Evolutionary conservation across 768 basidiomycete species (phyloP), one percentile per base, ranked within the genome.

Genomic region (Galerina marginata): DNA sequence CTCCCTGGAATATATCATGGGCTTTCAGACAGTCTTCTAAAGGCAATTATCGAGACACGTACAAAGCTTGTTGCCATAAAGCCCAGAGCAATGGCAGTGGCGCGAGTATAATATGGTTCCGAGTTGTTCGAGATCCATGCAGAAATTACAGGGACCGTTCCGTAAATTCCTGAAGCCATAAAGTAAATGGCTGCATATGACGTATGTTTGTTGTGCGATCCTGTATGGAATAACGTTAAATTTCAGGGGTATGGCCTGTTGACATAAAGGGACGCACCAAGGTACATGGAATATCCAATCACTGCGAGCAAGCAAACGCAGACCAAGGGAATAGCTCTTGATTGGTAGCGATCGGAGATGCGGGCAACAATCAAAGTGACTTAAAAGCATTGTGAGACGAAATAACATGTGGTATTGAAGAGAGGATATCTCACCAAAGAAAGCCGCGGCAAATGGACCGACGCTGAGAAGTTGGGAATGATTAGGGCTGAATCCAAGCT

Each of bases 71-170:
- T 74, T 0, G 72, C 75, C 44, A 75, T 68, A 50, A 75, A 75
- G 3, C 71, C 74, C 7, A 71, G 20, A 7, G 74, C 74, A 43
- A 75, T 72, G 60, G 70, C 72, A 1, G 73, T 72, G 5, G 75
- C 75, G 48, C 75, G 67, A 4, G 74, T 69, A 57, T 69, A 77
- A 57, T 75, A 67, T 3, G 74, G 74, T 40, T 75, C 75, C 16
- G 73, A 74, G 52, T 77, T 77, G 52, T 77, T 77, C 1, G 74
- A 59, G 61, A 75, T 70, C 75, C 75, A 77, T 16, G 75, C 74
- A 33, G 70, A 61, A 4, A 72, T 44, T 7, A 73, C 61, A 2
- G 75, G 75, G 0, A 71, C 67, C 11, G 65, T 46, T 6, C 67
- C 72, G 48, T 74, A 77, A 2, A 72, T 68, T 1, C 75, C 75